Evolutionary conservation across 352 stramenopile species (phyloP), one percentile per base, ranked within the genome.

Genomic region (Lagenidium sp.): DNA sequence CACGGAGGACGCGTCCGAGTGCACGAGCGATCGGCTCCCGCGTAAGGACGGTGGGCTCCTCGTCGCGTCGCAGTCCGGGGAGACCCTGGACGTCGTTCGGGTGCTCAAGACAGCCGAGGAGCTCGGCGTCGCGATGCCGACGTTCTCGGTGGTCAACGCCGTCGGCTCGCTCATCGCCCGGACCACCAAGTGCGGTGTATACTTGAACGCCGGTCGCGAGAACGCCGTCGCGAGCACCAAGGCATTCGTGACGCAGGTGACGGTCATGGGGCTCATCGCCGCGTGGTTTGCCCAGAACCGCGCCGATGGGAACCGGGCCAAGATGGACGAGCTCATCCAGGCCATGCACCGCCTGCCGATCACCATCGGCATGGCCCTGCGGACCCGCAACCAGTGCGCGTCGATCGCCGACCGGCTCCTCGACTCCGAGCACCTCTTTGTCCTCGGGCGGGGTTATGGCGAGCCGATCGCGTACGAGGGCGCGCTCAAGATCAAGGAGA

Each of bases 401-500:
- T 55, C 75, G 44, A 77, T 98, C 56, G 95, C 95, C 2, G 70
- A 95, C 44, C 75, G 66, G 51, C 68, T 98, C 12, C 52, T 82
- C 37, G 53, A 79, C 19, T 95, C 94, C 46, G 85, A 98, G 51
- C 92, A 98, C 59, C 69, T 96, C 15, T 98, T 98, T 62, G 82
- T 98, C 34, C 62, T 98, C 8, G 95, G 95, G 21, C 94, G 96
- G 51, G 91, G 87, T 38, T 97, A 94, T 50, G 88, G 73, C 37
- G 88, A 97, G 57, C 92, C 94, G 5, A 96, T 98, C 40, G 96
- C 95, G 15, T 89, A 95, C 52, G 95, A 99, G 78, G 96, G 96
- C 28, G 95, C 96, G 16, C 65, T 99, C 16, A 99, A 99, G 70
- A 97, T 99, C 45, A 99, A 99, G 69, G 96, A 99, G 75, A 98